Percentiles rank a stretch among this genome's conserved stretches.
Evolutionary conservation across 176 grass and related monocot genomes (phyloP).

Genomic region (Carex littledalei): DNA sequence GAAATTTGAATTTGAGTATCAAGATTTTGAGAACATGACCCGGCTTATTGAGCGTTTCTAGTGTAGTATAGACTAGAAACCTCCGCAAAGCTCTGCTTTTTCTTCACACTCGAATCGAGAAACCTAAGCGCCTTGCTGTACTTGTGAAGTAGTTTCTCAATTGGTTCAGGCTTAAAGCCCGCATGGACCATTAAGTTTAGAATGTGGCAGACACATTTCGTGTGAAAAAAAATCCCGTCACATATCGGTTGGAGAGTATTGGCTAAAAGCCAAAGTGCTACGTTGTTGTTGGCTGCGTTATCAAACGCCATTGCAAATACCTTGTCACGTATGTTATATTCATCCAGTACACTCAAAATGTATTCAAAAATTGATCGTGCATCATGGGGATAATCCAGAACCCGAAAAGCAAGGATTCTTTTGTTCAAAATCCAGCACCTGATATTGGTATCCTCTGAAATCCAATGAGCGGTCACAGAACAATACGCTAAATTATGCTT

Average conservation of each 20-base stretch:
- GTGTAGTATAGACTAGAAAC: too few species aligned
- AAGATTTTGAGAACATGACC: too few species aligned
- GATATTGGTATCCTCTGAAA: not conserved
- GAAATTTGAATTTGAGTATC: too few species aligned
- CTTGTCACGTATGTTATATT: not conserved
- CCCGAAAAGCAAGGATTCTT: not conserved
- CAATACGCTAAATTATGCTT: not conserved
- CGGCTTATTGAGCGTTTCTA: too few species aligned
- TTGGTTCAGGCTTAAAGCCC: not conserved
- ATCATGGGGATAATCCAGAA: not conserved
- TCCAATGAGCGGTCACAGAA: not conserved
- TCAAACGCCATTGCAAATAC: not conserved
- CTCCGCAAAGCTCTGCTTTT: not conserved
- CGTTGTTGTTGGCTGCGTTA: not conserved
- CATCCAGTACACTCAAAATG: not conserved
- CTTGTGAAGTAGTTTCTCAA: not conserved
- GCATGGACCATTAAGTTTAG: not conserved
- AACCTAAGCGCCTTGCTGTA: not conserved
- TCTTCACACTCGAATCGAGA: not conserved
- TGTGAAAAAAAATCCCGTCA: not conserved
- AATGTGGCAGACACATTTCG: not conserved
- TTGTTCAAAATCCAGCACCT: not conserved
- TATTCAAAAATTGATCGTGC: not conserved
- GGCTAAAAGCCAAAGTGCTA: not conserved
- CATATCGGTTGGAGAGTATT: not conserved